Evolutionary conservation across 2,329 filamentous ascomycete genomes (phyloP).

Genomic region (Claviceps sp.): DNA sequence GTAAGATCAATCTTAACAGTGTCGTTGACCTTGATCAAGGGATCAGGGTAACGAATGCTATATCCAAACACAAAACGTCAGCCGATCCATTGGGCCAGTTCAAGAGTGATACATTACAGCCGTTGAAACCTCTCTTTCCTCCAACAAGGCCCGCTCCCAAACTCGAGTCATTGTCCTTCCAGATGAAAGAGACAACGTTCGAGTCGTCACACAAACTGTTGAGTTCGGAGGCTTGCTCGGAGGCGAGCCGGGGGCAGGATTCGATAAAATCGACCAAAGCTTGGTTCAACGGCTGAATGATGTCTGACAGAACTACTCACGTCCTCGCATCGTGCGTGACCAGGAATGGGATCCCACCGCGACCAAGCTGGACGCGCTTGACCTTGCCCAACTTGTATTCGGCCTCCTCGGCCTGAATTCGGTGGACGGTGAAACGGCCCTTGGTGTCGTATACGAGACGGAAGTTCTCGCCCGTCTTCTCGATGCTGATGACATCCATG

Average conservation of each 20-base stretch:
- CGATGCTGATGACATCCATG: conserved; percentile 99
- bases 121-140: conserved; percentile 19
- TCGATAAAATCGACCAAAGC: conserved; percentile 59
- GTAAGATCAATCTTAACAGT: conserved; percentile 97
- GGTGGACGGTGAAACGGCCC: conserved; percentile 99
- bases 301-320: conserved; percentile 83
- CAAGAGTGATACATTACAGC: conserved; percentile 44
- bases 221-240: conserved; percentile 6
- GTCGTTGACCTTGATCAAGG: conserved; percentile 98
- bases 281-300: conserved; percentile 99
- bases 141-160: conserved; percentile 9
- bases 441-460: conserved; percentile 99
- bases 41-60: conserved; percentile 99
- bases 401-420: conserved; percentile 96
- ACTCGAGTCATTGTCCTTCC: neutral
- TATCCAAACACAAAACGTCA: conserved; percentile 20
- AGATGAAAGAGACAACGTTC: neutral
- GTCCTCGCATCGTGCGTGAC: conserved; percentile 99
- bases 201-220: neutral
- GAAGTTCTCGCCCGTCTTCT: conserved; percentile 99
- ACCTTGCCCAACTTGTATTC: conserved; percentile 99
- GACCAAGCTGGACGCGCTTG: conserved; percentile 98
- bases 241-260: conserved; percentile 14
- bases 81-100: conserved; percentile 9
- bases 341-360: conserved; percentile 99